Evolutionary conservation across 129 eudicot species (phyloP), one percentile per base, ranked within the genome.

Genomic region (Helianthus tuberosus): DNA sequence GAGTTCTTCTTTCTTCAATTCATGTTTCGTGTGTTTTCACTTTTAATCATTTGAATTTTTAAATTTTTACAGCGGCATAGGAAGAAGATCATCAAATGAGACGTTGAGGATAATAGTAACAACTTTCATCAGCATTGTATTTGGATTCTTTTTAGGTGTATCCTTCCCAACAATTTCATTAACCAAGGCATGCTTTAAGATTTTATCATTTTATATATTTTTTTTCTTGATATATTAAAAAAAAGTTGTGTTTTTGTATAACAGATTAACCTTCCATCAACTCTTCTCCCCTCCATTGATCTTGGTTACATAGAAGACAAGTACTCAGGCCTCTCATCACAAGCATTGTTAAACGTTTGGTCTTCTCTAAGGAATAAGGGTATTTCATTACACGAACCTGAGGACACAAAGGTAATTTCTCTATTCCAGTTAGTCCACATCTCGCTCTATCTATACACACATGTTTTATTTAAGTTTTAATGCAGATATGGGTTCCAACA

Each of bases 301-400:
- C 84, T 84, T 55, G 76, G 88, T 63, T 82, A 87, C 84, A 75
- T 86, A 63, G 95, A 93, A 78, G 95, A 87, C 66, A 93, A 87
- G 82, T 87, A 87, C 82, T 93, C 98, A 27, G 98, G 98, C 51
- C 92, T 93, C 64, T 82, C 98, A 68, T 82, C 95, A 39, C 95
- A 93, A 78, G 90, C 92, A 39, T 68, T 89, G 6, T 78, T 93
- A 80, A 87, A 87, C 64, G 72, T 88, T 46, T 93, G 91, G 98
- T 84, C 92, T 71, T 76, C 92, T 48, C 61, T 89, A 76, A 87
- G 80, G 76, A 75, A 69, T 11, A 77, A 58, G 75, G 92, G 61
- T 55, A 15, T 66, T 35, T 41, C 69, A 25, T 29, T 11, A 4
- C 75, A 72, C 9, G 84, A 77, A 72, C 68, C 75, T 43, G 85